Evolutionary conservation across 2,329 filamentous ascomycete genomes (phyloP), one percentile per base, ranked within the genome.

Genomic region (Cladophialophora chaetospira): DNA sequence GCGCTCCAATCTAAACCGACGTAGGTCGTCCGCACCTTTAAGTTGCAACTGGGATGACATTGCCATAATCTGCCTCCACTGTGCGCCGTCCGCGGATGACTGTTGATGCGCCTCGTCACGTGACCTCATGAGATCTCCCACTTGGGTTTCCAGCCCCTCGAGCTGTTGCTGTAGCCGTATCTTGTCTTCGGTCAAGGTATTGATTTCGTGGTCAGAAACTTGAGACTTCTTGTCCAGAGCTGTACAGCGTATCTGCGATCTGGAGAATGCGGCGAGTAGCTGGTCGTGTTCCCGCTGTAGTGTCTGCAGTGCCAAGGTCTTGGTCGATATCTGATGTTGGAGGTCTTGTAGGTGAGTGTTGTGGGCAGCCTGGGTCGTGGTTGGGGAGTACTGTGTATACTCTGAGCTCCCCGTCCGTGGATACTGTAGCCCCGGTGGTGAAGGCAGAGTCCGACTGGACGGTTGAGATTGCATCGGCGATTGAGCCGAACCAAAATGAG

Each of bases 271-370:
- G 17, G 79, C 73, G 3, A 82, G 72, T 3, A 83, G 71, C 43
- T 73, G 74, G 51, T 81, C 75, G 63, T 83, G 79, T 66, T 83
- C 80, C n/a, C 73, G 72, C 63, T 82, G 79, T 5, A 83, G 70
- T 1, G 77, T 80, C 58, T 80, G 77, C 19, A 81, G 72, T 10
- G 77, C 76, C 15, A 82, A 69, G 3, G 80, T 78, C 61, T 82
- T 81, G 55, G 81, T 70, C 13, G 76, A 80, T 33, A 82, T 72
- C 65, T 82, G 78, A 63, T 81, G 79, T 62, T 82, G 81, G 5
- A 83, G 71, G 47, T 79, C 76, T 47, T 77, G 73, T 17, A 79
- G 67, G 53, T 78, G 75, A 13, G 69, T 68, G 15, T 66, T 62
- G 33, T 75, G 72, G 15, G 71, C 72, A 5, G 72, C 65, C 52